Evolutionary conservation across 2,329 filamentous ascomycete species (phyloP).

Genomic region (Epichloe coenophiala): DNA sequence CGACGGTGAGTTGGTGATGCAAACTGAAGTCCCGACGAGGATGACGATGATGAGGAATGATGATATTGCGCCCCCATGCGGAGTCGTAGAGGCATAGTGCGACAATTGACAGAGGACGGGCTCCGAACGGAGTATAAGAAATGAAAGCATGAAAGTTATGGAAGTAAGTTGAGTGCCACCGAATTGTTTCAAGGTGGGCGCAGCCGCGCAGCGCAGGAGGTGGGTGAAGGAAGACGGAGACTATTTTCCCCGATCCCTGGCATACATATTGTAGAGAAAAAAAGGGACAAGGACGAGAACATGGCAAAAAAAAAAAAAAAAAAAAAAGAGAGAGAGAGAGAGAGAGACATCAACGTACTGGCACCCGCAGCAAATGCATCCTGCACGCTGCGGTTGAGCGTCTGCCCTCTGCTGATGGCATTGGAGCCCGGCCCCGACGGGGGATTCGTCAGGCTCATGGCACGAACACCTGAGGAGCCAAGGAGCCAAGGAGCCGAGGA

Average conservation of each 20-base stretch:
- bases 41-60: slow-evolving; percentile 11
- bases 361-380: slow-evolving; percentile 47
- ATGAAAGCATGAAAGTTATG: not conserved
- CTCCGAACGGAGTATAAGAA: not conserved
- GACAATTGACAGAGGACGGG: not conserved
- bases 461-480: not conserved
- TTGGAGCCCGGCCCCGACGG: slow-evolving; percentile 36
- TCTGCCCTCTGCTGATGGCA: slow-evolving; percentile 25
- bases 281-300: not conserved
- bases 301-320: not conserved
- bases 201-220: too few species aligned
- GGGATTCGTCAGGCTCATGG: slow-evolving; percentile 42
- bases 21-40: slow-evolving; percentile 7
- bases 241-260: too few species aligned
- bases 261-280: too few species aligned
- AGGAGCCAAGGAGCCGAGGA: too few species aligned
- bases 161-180: too few species aligned
- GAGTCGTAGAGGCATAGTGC: slow-evolving; percentile 21
- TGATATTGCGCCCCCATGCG: slow-evolving; percentile 15
- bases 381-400: slow-evolving; percentile 45
- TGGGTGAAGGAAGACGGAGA: too few species aligned
- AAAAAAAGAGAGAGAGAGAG: too few species aligned
- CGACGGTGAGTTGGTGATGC: slow-evolving; percentile 21
- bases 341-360: not conserved
- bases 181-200: not conserved